Evolutionary conservation across 2,329 filamentous ascomycete genomes (phyloP).

Genomic region (Exophiala calicioides): DNA sequence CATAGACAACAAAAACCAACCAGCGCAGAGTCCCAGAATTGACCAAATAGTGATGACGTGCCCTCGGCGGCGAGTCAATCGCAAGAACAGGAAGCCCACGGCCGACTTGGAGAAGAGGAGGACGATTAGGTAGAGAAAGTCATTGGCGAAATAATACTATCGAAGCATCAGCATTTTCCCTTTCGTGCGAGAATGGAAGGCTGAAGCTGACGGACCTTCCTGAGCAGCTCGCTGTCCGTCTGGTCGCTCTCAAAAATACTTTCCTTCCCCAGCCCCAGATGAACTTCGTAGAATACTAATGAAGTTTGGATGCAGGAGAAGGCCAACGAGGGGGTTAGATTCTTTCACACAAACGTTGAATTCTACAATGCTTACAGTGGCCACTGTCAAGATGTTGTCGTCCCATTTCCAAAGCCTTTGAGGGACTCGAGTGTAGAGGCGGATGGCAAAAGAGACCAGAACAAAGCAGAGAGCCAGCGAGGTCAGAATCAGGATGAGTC

Average conservation of each 20-base stretch:
- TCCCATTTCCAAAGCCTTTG: conserved; percentile 35
- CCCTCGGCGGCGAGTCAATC: conserved; percentile 45
- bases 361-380: conserved; percentile 37
- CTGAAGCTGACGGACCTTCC: conserved; percentile 37
- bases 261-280: conserved; percentile 44
- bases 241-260: conserved; percentile 29
- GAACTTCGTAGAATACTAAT: conserved; percentile 41
- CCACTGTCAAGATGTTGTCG: conserved; percentile 39
- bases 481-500: conserved; percentile 44
- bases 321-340: conserved; percentile 31
- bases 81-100: conserved; percentile 46
- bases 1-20: conserved; percentile 43
- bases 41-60: conserved; percentile 42
- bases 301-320: conserved; percentile 41
- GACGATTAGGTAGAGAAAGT: conserved; percentile 47
- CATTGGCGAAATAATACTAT: conserved; percentile 36
- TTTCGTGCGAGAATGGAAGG: neutral
- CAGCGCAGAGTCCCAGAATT: conserved; percentile 40
- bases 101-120: conserved; percentile 49
- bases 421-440: conserved; percentile 42
- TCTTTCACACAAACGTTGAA: neutral
- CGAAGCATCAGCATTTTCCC: conserved; percentile 33
- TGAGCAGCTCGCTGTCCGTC: conserved; percentile 31
- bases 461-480: conserved; percentile 42
- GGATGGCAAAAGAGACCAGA: conserved; percentile 42